phyloP scores from a whole-genome alignment of 2,329 filamentous ascomycete genomes.

The Botrytis fabae region DNA sequence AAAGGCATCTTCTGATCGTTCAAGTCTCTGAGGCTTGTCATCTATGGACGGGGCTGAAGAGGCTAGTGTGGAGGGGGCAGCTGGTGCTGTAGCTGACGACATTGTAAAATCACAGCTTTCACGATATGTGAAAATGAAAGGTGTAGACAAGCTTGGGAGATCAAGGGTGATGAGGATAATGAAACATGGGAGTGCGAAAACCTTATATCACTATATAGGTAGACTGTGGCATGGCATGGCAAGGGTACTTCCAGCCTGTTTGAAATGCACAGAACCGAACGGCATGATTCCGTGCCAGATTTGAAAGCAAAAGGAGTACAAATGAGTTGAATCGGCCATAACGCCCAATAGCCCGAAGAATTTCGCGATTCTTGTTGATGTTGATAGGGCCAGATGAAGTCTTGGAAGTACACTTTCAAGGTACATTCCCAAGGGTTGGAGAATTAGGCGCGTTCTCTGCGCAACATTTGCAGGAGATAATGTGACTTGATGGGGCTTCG shows the following conservation, averaged over 20 bases:
- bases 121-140: background rate
- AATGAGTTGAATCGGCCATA: constrained; percentile 1
- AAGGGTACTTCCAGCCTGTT: background rate
- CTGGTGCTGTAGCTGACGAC: background rate
- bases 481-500: constrained; percentile 20
- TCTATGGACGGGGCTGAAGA: background rate
- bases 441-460: constrained; percentile 12
- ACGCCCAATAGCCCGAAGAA: background rate
- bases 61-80: background rate
- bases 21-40: constrained; percentile 8
- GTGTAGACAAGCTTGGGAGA: background rate
- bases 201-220: constrained; percentile 16
- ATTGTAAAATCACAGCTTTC: constrained; percentile 4
- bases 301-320: constrained; percentile 16
- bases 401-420: background rate
- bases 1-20: constrained; percentile 1
- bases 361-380: background rate
- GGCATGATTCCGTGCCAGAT: constrained; percentile 9
- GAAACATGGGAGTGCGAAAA: background rate
- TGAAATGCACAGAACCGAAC: constrained; percentile 7
- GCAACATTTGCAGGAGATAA: background rate
- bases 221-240: background rate
- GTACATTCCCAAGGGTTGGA: background rate
- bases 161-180: background rate
- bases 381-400: constrained; percentile 4